phyloP scores from a whole-genome alignment of 139 green algal species.

The Coccomyxa sp. region DNA sequence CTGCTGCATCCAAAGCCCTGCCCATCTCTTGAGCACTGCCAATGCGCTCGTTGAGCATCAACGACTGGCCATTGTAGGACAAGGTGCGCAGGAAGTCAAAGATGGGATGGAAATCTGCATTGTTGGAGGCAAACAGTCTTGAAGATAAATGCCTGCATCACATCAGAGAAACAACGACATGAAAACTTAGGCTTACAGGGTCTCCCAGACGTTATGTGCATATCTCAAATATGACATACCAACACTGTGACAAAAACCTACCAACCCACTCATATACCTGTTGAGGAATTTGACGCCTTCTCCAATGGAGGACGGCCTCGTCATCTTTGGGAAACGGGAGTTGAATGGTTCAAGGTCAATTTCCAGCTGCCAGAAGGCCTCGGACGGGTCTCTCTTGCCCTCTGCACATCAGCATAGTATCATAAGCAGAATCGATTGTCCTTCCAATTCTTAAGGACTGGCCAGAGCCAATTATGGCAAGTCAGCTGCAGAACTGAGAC shows the following conservation, averaged over 20 bases:
- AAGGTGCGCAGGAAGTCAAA: constrained; percentile 56
- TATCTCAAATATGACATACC: not conserved
- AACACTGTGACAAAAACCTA: not conserved
- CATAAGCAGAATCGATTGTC: not conserved
- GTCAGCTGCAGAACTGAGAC: not conserved
- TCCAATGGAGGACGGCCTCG: constrained; percentile 55
- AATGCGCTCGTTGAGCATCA: constrained; percentile 46
- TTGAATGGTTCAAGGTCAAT: constrained; percentile 73
- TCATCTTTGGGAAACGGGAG: constrained; percentile 49
- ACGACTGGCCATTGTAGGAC: constrained; percentile 34
- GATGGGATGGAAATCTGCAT: constrained; percentile 26
- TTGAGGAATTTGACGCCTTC: constrained; percentile 80
- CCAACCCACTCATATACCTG: constrained; percentile 18
- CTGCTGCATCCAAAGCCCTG: constrained; percentile 31
- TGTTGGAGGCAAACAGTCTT: not conserved
- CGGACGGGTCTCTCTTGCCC: not conserved
- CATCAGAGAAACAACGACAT: too few species aligned
- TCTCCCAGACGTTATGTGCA: not conserved
- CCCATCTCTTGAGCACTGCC: constrained; percentile 26
- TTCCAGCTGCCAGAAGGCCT: constrained; percentile 35
- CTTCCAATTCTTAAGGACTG: not conserved
- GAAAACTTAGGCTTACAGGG: too few species aligned
- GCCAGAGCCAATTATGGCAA: not conserved
- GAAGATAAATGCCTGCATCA: constrained; percentile 1
- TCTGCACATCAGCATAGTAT: constrained; percentile 11